phyloP scores from a whole-genome alignment of 2,329 filamentous ascomycete species.

The Colletotrichum incanum region DNA sequence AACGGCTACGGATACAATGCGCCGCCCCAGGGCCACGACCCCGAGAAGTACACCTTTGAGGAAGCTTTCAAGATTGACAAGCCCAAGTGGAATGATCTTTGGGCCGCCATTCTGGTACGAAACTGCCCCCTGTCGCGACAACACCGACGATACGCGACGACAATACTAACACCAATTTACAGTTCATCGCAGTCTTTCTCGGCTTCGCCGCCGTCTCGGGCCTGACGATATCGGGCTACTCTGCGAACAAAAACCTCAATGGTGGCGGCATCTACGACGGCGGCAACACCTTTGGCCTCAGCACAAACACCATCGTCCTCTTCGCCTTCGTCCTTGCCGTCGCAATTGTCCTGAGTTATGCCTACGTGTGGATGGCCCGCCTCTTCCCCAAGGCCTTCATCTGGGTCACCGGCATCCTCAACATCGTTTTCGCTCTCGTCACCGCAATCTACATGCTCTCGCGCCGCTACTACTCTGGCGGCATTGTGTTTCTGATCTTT shows the following conservation, averaged over 20 bases:
- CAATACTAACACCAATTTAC: not conserved
- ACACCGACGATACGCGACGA: slow-evolving; percentile 39
- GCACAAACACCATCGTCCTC: slow-evolving; percentile 88
- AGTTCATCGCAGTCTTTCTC: slow-evolving; percentile 79
- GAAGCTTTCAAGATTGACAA: slow-evolving; percentile 86
- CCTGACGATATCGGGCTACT: slow-evolving; percentile 82
- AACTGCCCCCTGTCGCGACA: slow-evolving; percentile 46
- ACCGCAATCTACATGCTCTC: slow-evolving; percentile 90
- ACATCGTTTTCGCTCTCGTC: slow-evolving; percentile 86
- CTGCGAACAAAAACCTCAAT: slow-evolving; percentile 72
- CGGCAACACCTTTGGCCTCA: slow-evolving; percentile 76
- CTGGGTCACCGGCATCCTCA: slow-evolving; percentile 91
- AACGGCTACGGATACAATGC: slow-evolving; percentile 54
- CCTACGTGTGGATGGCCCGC: slow-evolving; percentile 83
- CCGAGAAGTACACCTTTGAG: slow-evolving; percentile 76
- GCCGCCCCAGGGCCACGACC: slow-evolving; percentile 53
- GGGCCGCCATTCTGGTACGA: slow-evolving; percentile 84
- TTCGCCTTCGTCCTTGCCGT: slow-evolving; percentile 85
- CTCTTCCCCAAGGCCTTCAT: slow-evolving; percentile 91
- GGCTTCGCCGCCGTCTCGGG: slow-evolving; percentile 86
- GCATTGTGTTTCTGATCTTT: slow-evolving; percentile 90
- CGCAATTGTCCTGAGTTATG: slow-evolving; percentile 81
- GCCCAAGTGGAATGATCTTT: slow-evolving; percentile 92
- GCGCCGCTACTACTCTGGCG: slow-evolving; percentile 83
- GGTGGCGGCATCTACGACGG: slow-evolving; percentile 83